Evolutionary conservation across 441 rosid species (phyloP).

Genomic region (Syzygium malaccense): DNA sequence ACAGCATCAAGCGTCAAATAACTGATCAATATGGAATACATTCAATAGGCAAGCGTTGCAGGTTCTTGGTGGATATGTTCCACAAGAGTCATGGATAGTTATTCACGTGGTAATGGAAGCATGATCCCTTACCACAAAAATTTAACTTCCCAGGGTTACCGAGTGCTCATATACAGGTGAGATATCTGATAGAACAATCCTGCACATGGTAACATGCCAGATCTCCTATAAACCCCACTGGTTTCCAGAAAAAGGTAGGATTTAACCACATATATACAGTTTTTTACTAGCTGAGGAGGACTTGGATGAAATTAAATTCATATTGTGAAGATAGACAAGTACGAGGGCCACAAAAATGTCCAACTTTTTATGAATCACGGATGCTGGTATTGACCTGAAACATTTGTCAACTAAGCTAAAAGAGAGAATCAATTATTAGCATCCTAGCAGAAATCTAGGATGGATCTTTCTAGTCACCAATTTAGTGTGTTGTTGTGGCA

Average conservation of each 20-base stretch:
- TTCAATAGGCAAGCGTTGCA: slow-evolving; percentile 1
- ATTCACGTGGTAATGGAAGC: neutral
- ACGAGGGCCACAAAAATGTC: neutral
- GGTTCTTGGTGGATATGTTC: slow-evolving; percentile 9
- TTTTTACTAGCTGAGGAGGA: neutral
- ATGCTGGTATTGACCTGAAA: neutral
- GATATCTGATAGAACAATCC: neutral
- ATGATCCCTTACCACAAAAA: slow-evolving; percentile 9
- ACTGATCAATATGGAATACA: neutral
- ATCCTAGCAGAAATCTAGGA: neutral
- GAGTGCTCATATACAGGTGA: slow-evolving; percentile 8
- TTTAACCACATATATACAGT: neutral
- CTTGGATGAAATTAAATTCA: neutral
- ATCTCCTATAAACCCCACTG: neutral
- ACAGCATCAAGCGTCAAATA: neutral
- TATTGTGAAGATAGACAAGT: neutral
- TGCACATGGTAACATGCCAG: neutral
- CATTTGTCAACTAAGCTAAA: neutral
- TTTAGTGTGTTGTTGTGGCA: neutral
- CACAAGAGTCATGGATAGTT: neutral
- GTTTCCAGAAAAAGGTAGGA: neutral
- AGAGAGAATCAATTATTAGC: neutral
- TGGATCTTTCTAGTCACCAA: neutral
- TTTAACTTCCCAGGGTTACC: slow-evolving; percentile 3
- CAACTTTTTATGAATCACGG: neutral